Conservation (phyloP, 1,139 yeast genomes). For the Zygosaccharomyces sapae region DNA sequence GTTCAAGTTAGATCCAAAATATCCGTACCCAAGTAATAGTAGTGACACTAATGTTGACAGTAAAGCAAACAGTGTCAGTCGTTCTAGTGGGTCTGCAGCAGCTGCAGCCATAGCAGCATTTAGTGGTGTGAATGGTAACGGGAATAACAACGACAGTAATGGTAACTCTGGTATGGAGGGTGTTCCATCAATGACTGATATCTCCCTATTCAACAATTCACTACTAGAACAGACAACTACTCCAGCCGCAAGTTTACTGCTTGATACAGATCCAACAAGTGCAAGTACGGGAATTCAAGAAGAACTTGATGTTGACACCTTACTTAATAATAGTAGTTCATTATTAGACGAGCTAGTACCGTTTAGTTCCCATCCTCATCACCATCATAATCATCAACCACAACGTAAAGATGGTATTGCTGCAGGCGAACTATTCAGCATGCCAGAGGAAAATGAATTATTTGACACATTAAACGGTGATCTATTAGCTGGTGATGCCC, state of each 20-base stretch:
- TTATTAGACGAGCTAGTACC: constrained; percentile 4
- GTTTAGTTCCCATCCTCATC: constrained; percentile 2
- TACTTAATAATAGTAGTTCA: constrained; percentile 3
- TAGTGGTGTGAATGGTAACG: background rate
- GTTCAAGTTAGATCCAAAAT: background rate
- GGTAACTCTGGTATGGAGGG: background rate
- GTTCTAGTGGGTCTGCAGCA: background rate
- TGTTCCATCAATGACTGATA: constrained; percentile 13
- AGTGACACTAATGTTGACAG: background rate
- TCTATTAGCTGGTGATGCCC: constrained; percentile 4
- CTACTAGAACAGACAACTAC: constrained; percentile 11
- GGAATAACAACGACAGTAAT: background rate
- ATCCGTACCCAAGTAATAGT: background rate
- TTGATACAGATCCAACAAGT: constrained; percentile 7
- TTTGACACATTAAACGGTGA: constrained; percentile 3
- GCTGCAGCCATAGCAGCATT: background rate
- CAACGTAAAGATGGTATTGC: background rate
- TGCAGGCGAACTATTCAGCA: constrained; percentile 1
- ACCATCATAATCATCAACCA: background rate
- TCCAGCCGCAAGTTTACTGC: constrained; percentile 4
- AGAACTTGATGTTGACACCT: constrained; percentile 3
- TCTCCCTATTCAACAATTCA: constrained; percentile 14
- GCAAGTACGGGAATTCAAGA: constrained; percentile 3
- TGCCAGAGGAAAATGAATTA: constrained; percentile 4
- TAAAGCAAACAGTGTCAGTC: background rate